Percentiles rank a stretch among this genome's conserved stretches.
phyloP scores from a whole-genome alignment of 441 rosid species.

The Gossypium davidsonii region DNA sequence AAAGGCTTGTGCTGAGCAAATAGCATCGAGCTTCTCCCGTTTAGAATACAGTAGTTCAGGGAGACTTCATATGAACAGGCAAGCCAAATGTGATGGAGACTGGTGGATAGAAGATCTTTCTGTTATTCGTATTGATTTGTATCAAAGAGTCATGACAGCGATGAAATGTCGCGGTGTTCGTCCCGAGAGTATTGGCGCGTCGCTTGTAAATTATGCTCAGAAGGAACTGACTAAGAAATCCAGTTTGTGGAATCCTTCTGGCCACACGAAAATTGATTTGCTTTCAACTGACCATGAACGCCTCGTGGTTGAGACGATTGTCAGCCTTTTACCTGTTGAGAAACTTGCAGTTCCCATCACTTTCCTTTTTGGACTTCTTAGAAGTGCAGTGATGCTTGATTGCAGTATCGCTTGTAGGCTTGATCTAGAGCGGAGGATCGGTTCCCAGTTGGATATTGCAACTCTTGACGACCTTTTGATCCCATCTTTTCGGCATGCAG shows the following conservation, averaged over 20 bases:
- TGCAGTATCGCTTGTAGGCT: constrained; percentile 71
- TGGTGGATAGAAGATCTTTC: constrained; percentile 98
- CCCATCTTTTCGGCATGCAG: constrained; percentile 76
- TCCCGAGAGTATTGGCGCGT: constrained; percentile 90
- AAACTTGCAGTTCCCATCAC: constrained; percentile 81
- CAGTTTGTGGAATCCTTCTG: constrained; percentile 54
- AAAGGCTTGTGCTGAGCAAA: constrained; percentile 86
- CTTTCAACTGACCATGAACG: constrained; percentile 52
- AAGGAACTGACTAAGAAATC: constrained; percentile 78
- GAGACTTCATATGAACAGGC: constrained; percentile 89
- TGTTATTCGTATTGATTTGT: constrained; percentile 71
- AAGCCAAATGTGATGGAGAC: constrained; percentile 71
- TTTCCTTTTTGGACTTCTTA: constrained; percentile 79
- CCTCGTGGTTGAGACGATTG: constrained; percentile 75
- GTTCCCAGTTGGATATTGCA: constrained; percentile 82
- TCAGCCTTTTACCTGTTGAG: constrained; percentile 76
- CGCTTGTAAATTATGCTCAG: constrained; percentile 81
- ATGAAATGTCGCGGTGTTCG: constrained; percentile 97
- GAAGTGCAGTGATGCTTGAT: constrained; percentile 88
- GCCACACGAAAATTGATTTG: constrained; percentile 43
- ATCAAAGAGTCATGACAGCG: constrained; percentile 74
- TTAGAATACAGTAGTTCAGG: constrained; percentile 98
- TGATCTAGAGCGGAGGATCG: constrained; percentile 85
- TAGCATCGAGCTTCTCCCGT: constrained; percentile 94
- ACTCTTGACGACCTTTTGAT: constrained; percentile 87